Conservation (phyloP, 331 rosid species). For the Dryas integrifolia region DNA sequence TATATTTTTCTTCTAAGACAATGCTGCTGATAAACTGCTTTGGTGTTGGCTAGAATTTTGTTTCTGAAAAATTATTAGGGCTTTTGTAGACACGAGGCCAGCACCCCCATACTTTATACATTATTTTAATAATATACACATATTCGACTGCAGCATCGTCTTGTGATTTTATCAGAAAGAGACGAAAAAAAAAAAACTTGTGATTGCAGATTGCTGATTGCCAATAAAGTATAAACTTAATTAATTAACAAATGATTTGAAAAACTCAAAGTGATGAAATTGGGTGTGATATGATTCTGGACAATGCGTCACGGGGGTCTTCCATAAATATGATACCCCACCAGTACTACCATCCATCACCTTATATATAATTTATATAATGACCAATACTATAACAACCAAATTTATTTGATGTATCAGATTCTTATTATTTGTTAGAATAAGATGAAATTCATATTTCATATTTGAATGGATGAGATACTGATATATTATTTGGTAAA, state of each 20-base stretch:
- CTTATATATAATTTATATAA: no score
- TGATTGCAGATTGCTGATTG: not conserved
- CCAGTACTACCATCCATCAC: not conserved
- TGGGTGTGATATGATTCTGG: conserved; percentile 14
- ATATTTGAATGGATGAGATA: no score
- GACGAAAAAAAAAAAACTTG: not conserved
- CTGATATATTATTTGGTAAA: no score
- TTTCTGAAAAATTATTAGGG: not conserved
- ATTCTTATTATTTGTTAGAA: no score
- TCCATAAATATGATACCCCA: conserved; percentile 16
- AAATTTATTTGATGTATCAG: no score
- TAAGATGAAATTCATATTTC: no score
- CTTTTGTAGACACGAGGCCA: not conserved
- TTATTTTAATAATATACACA: not conserved
- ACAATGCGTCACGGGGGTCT: conserved; percentile 22
- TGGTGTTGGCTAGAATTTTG: no score
- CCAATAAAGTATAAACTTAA: not conserved
- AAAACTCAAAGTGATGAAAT: not conserved
- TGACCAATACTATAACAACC: no score
- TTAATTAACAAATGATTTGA: not conserved
- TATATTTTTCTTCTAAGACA: no score
- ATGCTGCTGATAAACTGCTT: no score
- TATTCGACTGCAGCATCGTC: not conserved
- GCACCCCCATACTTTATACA: not conserved
- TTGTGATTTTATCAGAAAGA: not conserved